Base-by-base conservation (phyloP, 148 eudicot species). In the Vaccinium corymbosum region DNA sequence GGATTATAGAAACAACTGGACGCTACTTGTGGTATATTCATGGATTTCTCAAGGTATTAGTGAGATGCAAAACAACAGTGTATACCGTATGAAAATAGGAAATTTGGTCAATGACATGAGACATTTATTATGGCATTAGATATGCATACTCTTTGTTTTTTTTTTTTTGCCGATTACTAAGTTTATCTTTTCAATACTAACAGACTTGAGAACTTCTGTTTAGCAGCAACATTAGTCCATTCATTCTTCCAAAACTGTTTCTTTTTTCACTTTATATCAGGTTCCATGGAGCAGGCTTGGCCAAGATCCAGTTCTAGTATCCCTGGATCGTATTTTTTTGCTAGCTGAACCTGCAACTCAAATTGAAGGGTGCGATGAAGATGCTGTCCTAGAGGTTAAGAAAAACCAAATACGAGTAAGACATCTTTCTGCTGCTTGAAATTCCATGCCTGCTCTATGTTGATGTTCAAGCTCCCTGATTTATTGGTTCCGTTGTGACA, bases 281-380 rank as follows among this genome's bases (percentile, higher is more conserved):
- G 96, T 97, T 85, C 98, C 99, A 46, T 97, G 99, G 99, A 97
- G 98, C 91, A 94, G 97, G 91, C 97, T 97, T 87, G 99, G 99
- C 83, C 99, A 97, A 88, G 99, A 97, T 88, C 99, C 99, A 17
- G 99, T 97, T 81, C 71, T 97, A 81, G 99, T 97, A 52, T 87
- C 90, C 83, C 87, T 97, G 85, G 99, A 97, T 89, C 89, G 92
- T 46, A 97, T 97, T 38, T 97, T 83, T 85, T 86, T 97, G 79
- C 86, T 97, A 83, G 99, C 99, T 62, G 98, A 95, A 86, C 98
- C 98, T 87, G 94, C 95, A 56, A 95, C 99, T 19, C 89, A 89
- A 83, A 95, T 97, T 87, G 99, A 95, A 84, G 99, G 98, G 66
- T 92, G 90, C 85, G 92, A 89, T 87, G 98, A 93, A 86, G 98